Evolutionary conservation across 225 moss, liverwort and hornwort species (phyloP), one percentile per base, ranked within the genome.

Genomic region (Physcomitrium patens): DNA sequence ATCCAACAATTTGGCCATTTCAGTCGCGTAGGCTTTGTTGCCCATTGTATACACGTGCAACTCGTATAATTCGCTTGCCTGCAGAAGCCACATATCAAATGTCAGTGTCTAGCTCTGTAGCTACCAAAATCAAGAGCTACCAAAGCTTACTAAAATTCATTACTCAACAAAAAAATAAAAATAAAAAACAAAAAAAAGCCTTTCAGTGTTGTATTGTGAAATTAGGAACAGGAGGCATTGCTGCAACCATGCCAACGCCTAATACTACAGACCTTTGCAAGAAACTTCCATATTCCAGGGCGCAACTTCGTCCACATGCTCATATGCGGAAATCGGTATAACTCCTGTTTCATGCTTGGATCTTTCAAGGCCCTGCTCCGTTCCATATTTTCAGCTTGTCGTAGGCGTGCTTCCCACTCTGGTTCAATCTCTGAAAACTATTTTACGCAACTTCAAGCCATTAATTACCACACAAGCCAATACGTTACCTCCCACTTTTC

Each of bases 221-320:
- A 69, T 3, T 56, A 22, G 62, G 22, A 27, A 18, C 23, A 68
- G 28, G 51, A 37, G 5, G 31, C 31, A 7, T 37, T 37, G 31
- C 31, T 37, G 31, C 31, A 71, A 67, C 65, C 26, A 65, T 48
- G 55, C 53, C 63, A 22, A 75, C 44, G 56, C 68, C 44, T 20
- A 86, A 13, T 1, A 51, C 9, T 49, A 81, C 90, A 76, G 78
- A 99, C 97, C 90, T 91, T 89, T 37, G 93, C 99, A 66, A 99
- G 99, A 65, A 99, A 99, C 52, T 92, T 99, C 99, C 99, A 99
- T 75, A 99, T 99, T 79, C 99, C 99, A 66, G 99, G 99, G 19
- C 99, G 93, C 86, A 99, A 86, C 84, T 99, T 99, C 22, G 99
- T 99, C 99, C 99, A 99, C 99, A 99, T 99, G 84, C 99, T 91